Conservation (phyloP, 139 green algal genomes). For the Coelastrella sp. region DNA sequence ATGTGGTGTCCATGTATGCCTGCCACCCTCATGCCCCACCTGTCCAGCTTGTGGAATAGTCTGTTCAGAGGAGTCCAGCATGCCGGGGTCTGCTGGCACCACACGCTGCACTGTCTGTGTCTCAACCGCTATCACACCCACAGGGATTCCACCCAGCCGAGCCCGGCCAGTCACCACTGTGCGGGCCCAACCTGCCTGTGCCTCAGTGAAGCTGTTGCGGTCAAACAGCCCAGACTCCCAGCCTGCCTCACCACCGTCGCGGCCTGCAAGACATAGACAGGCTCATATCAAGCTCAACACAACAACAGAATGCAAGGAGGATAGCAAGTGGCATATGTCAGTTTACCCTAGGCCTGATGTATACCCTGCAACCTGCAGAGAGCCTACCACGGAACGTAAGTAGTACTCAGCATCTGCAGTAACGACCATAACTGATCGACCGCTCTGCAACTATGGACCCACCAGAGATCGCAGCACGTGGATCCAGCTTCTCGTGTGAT, state of each 20-base stretch:
- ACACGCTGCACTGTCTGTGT: slow-evolving; percentile 63
- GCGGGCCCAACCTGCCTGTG: slow-evolving; percentile 91
- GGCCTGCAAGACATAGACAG: not conserved
- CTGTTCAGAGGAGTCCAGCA: slow-evolving; percentile 80
- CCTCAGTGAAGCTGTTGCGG: slow-evolving; percentile 86
- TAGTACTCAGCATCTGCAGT: too few species aligned
- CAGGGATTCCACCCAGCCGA: slow-evolving; percentile 91
- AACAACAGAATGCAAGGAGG: too few species aligned
- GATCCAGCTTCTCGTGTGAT: slow-evolving; percentile 86
- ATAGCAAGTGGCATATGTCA: too few species aligned
- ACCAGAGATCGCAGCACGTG: slow-evolving; percentile 81
- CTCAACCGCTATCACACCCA: slow-evolving; percentile 97
- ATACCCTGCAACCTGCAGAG: not conserved
- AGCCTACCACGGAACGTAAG: not conserved
- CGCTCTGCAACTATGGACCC: not conserved
- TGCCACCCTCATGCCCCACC: slow-evolving; percentile 55
- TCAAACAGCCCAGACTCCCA: slow-evolving; percentile 94
- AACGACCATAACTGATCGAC: not conserved
- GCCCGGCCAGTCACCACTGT: slow-evolving; percentile 95
- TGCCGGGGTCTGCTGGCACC: slow-evolving; percentile 94
- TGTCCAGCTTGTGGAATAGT: slow-evolving; percentile 83
- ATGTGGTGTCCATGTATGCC: not conserved
- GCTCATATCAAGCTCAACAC: too few species aligned
- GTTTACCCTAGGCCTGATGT: not conserved
- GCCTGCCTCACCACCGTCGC: slow-evolving; percentile 25